Percentiles rank a stretch among this genome's conserved stretches.
Conservation (phyloP, 306 rosid species). For the Vigna radiata region DNA sequence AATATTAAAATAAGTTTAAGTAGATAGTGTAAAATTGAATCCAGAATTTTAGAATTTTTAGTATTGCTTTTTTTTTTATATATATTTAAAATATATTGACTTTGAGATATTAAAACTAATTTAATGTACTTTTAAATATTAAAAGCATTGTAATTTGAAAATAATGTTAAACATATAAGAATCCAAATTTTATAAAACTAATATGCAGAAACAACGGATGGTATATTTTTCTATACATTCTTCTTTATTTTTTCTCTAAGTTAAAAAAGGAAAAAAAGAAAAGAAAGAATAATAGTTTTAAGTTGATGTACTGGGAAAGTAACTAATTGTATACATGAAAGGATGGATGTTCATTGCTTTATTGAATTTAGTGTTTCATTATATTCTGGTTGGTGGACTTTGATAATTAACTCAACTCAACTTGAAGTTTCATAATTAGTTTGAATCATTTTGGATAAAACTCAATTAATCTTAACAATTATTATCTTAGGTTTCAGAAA, state of each 20-base stretch:
- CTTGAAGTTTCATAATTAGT: neutral
- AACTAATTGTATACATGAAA: constrained; percentile 1
- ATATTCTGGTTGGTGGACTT: neutral
- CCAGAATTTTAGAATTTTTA: too few relatives aligned
- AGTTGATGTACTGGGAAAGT: neutral
- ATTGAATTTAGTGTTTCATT: neutral
- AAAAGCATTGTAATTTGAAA: too few relatives aligned
- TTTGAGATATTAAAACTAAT: too few relatives aligned
- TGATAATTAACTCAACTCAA: neutral
- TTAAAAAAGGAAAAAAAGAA: neutral
- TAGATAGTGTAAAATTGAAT: too few relatives aligned
- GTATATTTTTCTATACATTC: neutral
- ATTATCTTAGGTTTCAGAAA: neutral
- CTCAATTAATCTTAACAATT: neutral
- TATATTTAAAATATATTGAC: too few relatives aligned
- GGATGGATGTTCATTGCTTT: neutral
- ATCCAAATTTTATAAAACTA: too few relatives aligned
- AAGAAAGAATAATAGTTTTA: neutral
- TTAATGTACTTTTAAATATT: too few relatives aligned
- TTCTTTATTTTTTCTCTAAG: neutral
- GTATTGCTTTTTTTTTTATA: too few relatives aligned
- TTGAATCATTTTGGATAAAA: neutral
- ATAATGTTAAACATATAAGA: too few relatives aligned
- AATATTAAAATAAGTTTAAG: too few relatives aligned
- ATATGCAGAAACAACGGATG: neutral